These are phyloP conservation scores for Talaromyces verruculosus DNA, from an alignment of 2,329 filamentous ascomycete genomes.

Conservation along the genomic window DNA sequence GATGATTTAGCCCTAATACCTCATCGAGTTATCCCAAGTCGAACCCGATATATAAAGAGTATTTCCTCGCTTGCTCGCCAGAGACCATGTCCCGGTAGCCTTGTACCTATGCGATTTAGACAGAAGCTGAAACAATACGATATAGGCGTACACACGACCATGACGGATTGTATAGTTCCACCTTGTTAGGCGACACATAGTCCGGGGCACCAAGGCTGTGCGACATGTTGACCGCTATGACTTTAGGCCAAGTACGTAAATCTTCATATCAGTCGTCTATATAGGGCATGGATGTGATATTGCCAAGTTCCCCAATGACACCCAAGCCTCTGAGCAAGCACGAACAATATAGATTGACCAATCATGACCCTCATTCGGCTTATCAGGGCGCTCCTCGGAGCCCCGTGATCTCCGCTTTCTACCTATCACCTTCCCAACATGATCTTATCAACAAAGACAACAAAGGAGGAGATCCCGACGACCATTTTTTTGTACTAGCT, in stretches of 20 bases:
- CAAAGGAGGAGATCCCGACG: background rate
- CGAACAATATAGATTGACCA: background rate
- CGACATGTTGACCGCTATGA: background rate
- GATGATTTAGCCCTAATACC: background rate
- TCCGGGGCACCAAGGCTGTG: background rate
- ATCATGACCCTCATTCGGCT: background rate
- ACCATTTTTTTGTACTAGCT: background rate
- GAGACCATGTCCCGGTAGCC: slow-evolving; percentile 4
- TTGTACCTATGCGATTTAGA: slow-evolving; percentile 6
- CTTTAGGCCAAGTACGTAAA: background rate
- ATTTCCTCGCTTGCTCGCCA: slow-evolving; percentile 7
- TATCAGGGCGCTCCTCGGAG: background rate
- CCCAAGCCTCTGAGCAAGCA: background rate
- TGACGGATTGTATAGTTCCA: slow-evolving; percentile 1
- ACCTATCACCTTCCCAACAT: background rate
- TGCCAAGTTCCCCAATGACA: background rate
- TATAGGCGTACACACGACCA: background rate
- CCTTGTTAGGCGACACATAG: background rate
- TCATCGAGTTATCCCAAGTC: background rate
- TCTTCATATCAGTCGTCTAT: background rate
- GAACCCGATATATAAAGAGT: slow-evolving; percentile 3
- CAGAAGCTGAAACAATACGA: background rate
- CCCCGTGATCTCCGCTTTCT: background rate
- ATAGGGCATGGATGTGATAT: background rate
- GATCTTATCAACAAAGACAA: background rate